Conservation (phyloP, 1,139 yeast genomes). For the Groenewaldozyma sp. region DNA sequence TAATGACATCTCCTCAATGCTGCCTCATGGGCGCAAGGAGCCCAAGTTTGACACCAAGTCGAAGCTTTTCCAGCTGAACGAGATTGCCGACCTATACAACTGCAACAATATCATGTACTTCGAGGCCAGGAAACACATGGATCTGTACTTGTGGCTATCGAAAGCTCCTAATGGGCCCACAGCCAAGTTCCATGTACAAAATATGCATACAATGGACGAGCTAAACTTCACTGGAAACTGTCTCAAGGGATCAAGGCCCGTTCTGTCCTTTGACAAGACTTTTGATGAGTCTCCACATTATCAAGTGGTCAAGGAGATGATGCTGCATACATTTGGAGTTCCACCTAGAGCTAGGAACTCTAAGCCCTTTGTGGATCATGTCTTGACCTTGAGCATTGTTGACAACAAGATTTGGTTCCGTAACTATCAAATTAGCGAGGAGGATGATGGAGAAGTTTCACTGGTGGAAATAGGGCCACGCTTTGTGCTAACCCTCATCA, state of each 20-base stretch:
- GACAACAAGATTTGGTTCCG: constrained; percentile 95
- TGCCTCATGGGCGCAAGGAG: constrained; percentile 95
- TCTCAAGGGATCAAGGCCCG: constrained; percentile 92
- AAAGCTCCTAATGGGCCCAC: constrained; percentile 99
- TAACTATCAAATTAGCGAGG: constrained; percentile 85
- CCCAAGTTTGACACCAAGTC: constrained; percentile 93
- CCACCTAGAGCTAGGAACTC: constrained; percentile 93
- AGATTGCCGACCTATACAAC: constrained; percentile 92
- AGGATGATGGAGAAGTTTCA: constrained; percentile 52
- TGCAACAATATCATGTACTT: constrained; percentile 92
- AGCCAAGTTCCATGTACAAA: constrained; percentile 84
- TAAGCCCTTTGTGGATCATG: constrained; percentile 93
- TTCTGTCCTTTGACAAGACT: constrained; percentile 74
- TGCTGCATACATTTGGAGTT: constrained; percentile 84
- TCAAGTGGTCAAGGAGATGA: constrained; percentile 72
- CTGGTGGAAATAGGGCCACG: constrained; percentile 96
- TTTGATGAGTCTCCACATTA: constrained; percentile 62
- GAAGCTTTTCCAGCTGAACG: constrained; percentile 79
- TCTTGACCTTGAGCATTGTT: constrained; percentile 82
- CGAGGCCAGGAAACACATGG: constrained; percentile 95
- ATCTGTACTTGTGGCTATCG: constrained; percentile 86
- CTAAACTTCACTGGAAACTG: constrained; percentile 95
- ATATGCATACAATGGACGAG: constrained; percentile 93
- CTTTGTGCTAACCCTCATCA: constrained; percentile 84
- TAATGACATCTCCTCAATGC: constrained; percentile 62